Base-by-base conservation (phyloP, 2,329 filamentous ascomycete genomes). In the Penicillium sp. region DNA sequence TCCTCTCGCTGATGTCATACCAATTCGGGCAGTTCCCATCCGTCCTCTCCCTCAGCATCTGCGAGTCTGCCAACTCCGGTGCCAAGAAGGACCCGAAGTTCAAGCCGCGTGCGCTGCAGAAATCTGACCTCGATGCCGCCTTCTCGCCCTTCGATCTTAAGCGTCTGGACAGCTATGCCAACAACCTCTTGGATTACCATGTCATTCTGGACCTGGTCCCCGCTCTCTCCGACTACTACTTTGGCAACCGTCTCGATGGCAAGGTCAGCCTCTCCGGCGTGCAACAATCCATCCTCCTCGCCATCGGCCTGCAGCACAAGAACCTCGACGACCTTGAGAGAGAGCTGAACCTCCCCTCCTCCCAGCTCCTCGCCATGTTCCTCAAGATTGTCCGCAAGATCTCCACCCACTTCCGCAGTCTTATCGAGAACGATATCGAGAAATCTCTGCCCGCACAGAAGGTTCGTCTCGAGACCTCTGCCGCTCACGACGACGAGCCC, bases 181-280 rank as follows among this genome's bases (percentile, higher is more conserved):
- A 95, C 75, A 96, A 96, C 75, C 89, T 97, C 82, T 85, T 99
- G 40, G 95, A 99, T 75, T 96, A 97, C 78, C 95, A 97, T 69
- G 92, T 97, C 64, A 94, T 99, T 53, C 83, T 97, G 28, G 95
- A 99, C 71, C 84, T 99, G 68, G 82, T 99, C 53, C 94, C 94
- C 0, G 84, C 82, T 1, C 86, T 99, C 60, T 88, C 94, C 1
- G 81, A 82, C 25, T 83, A 96, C 26, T 97, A 93, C 79, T 99
- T 99, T 75, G 86, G 85, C 0, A 89, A 90, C 45, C 85, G 87
- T 10, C 79, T 97, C 17, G 85, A 82, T 65, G 74, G 77, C 35
- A 79, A 80, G 47, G 81, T 96, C 64, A 87, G 83, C 53, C 80
- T 99, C 51, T 88, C 84, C 5, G 88, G 88, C n/a, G 82, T 97